Percentiles rank a stretch among this genome's conserved stretches.
Conservation (phyloP, 352 stramenopile species). For the Pythium coloratum region DNA sequence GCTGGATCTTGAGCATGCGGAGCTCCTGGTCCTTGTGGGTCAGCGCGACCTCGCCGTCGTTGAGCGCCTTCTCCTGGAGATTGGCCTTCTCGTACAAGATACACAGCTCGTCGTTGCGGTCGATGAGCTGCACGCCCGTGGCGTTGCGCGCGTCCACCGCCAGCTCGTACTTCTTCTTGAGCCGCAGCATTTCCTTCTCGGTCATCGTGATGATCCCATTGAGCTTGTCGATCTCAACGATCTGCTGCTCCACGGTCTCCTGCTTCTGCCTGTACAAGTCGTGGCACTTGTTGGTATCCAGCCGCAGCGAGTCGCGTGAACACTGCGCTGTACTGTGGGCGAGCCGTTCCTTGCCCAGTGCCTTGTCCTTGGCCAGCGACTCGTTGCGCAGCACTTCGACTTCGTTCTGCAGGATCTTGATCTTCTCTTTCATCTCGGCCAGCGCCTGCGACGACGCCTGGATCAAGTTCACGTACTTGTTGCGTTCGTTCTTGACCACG, state of each 20-base stretch:
- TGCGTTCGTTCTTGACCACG: conserved; percentile 95
- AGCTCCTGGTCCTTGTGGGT: conserved; percentile 83
- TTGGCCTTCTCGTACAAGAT: conserved; percentile 95
- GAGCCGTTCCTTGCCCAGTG: conserved; percentile 88
- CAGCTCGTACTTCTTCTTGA: conserved; percentile 93
- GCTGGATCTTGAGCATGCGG: conserved; percentile 73
- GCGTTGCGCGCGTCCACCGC: conserved; percentile 87
- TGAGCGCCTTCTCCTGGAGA: conserved; percentile 85
- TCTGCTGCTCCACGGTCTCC: conserved; percentile 93
- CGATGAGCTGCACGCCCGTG: conserved; percentile 92
- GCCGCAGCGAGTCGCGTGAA: conserved; percentile 84
- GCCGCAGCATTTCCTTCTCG: conserved; percentile 89
- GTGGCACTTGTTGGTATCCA: conserved; percentile 91
- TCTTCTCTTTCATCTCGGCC: conserved; percentile 96
- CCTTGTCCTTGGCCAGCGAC: conserved; percentile 91
- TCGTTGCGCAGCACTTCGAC: conserved; percentile 94
- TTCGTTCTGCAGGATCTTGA: conserved; percentile 95
- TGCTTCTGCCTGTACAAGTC: conserved; percentile 90
- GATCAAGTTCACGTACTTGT: conserved; percentile 96
- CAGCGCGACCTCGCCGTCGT: conserved; percentile 77
- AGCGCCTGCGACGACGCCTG: conserved; percentile 90
- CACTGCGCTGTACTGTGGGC: conserved; percentile 86
- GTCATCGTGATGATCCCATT: conserved; percentile 92
- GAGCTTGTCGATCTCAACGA: conserved; percentile 94
- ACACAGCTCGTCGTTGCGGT: conserved; percentile 95